phyloP scores from a whole-genome alignment of 202 grass and related monocot species.

The Tripidium arundinaceum region DNA sequence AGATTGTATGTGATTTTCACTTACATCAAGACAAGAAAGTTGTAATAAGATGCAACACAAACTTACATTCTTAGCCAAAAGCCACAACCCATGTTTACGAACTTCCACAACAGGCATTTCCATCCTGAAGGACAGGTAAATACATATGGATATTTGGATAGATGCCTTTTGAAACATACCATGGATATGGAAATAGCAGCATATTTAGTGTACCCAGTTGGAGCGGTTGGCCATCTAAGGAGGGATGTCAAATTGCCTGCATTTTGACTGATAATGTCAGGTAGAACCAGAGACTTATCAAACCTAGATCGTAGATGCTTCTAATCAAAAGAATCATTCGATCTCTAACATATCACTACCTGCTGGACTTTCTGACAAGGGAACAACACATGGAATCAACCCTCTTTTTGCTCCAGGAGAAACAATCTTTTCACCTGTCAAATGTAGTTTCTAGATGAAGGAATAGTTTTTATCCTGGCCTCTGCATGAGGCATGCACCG shows the following conservation, averaged over 20 bases:
- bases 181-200: background rate
- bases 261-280: slow-evolving; percentile 27
- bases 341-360: slow-evolving; percentile 38
- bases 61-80: slow-evolving; percentile 92
- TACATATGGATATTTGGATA: background rate
- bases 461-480: background rate
- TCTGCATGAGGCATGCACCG: background rate
- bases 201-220: slow-evolving; percentile 60
- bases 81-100: slow-evolving; percentile 70
- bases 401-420: slow-evolving; percentile 83
- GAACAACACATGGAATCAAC: slow-evolving; percentile 70
- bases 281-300: background rate
- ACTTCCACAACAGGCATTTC: slow-evolving; percentile 97
- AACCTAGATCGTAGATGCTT: background rate
- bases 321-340: background rate
- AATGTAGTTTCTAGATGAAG: background rate
- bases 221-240: slow-evolving; percentile 97
- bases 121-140: slow-evolving; percentile 55
- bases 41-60: background rate
- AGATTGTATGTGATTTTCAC: background rate
- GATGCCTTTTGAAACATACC: slow-evolving; percentile 13
- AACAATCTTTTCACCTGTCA: slow-evolving; percentile 71
- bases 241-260: slow-evolving; percentile 87
- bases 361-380: slow-evolving; percentile 76
- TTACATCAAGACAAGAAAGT: background rate